phyloP scores from a whole-genome alignment of 164 flowering plant genomes.

The Pachysandra terminalis region DNA sequence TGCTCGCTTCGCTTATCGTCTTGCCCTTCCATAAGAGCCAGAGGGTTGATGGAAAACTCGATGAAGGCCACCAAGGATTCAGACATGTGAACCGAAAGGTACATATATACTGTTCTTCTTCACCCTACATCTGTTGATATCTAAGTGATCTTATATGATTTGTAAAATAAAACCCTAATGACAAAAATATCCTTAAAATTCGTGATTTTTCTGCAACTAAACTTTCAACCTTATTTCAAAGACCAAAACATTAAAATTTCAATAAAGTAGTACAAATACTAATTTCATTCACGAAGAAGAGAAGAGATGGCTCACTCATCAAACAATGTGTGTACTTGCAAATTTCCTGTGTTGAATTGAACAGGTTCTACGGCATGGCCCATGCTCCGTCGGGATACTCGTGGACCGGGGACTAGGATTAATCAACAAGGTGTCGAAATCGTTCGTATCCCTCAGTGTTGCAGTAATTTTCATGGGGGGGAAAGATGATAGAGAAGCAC shows the following conservation, averaged over 20 bases:
- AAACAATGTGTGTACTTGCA: too few relatives aligned
- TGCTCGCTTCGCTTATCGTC: constrained; percentile 42
- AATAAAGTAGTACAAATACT: too few relatives aligned
- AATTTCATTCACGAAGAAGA: too few relatives aligned
- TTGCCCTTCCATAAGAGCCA: constrained; percentile 60
- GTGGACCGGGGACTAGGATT: constrained; percentile 65
- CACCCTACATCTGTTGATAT: too few relatives aligned
- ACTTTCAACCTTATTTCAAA: too few relatives aligned
- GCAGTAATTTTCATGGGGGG: constrained; percentile 81
- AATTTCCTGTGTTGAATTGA: background rate
- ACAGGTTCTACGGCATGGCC: constrained; percentile 62
- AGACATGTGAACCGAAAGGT: constrained; percentile 66
- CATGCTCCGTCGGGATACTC: constrained; percentile 72
- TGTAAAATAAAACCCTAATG: too few relatives aligned
- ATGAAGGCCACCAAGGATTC: constrained; percentile 40
- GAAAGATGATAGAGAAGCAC: constrained; percentile 73
- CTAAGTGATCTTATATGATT: too few relatives aligned
- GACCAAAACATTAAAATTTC: too few relatives aligned
- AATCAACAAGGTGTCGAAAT: constrained; percentile 21
- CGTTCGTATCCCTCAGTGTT: constrained; percentile 23
- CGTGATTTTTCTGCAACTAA: too few relatives aligned
- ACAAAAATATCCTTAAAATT: too few relatives aligned
- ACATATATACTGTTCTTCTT: too few relatives aligned
- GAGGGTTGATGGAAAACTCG: constrained; percentile 36
- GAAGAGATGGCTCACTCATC: too few relatives aligned